Evolutionary conservation across 192 early-diverging fungal species (phyloP).

Genomic region (Coemansia sp.): DNA sequence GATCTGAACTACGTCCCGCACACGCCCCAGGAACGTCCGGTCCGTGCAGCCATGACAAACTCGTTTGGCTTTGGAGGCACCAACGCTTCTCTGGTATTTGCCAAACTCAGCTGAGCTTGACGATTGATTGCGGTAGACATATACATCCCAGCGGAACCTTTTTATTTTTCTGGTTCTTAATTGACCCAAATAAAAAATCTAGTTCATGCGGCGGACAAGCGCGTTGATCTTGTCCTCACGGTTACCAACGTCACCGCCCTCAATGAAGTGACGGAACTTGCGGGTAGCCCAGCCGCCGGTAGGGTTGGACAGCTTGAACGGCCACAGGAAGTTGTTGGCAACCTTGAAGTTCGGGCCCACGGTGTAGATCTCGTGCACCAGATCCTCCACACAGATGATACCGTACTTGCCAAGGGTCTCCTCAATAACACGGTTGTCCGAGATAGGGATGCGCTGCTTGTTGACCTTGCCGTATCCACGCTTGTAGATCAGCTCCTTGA

Average conservation of each 20-base stretch:
- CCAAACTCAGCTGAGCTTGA: conserved; percentile 14
- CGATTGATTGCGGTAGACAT: neutral
- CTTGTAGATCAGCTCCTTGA: conserved; percentile 99
- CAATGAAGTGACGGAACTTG: conserved; percentile 94
- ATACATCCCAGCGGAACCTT: neutral
- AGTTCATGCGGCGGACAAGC: conserved; percentile 95
- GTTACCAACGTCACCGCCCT: conserved; percentile 98
- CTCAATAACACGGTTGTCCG: conserved; percentile 96
- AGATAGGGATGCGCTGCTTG: conserved; percentile 95
- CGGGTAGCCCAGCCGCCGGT: conserved; percentile 91
- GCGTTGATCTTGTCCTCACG: conserved; percentile 97
- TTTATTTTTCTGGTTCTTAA: neutral
- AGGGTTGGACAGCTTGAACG: conserved; percentile 98
- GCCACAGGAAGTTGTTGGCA: conserved; percentile 99
- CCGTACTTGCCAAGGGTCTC: conserved; percentile 86
- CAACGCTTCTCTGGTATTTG: conserved; percentile 57
- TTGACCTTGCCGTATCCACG: conserved; percentile 98
- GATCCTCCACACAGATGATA: conserved; percentile 97
- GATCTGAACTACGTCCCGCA: conserved; percentile 81
- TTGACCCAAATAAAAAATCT: conserved; percentile 30
- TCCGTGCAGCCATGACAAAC: conserved; percentile 64
- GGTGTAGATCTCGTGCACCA: conserved; percentile 98
- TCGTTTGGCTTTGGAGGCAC: conserved; percentile 14
- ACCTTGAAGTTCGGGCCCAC: conserved; percentile 97
- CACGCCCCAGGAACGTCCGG: conserved; percentile 60